Base-by-base conservation (phyloP, 257 asterid genomes). In the Petunia secreta region DNA sequence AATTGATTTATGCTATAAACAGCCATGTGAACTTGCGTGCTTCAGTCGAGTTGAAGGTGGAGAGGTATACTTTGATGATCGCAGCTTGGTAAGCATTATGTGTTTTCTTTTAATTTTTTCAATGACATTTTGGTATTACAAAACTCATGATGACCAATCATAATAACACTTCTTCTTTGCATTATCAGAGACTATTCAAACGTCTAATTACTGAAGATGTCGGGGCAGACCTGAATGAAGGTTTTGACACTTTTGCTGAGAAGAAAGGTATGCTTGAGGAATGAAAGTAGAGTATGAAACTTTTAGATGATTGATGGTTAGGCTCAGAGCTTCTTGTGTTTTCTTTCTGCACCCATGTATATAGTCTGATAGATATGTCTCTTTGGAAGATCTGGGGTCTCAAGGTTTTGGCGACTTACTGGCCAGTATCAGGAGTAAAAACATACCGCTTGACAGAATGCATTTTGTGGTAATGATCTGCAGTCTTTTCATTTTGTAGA, bases 21-120 rank as follows among this genome's bases (percentile, higher is more conserved):
- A 95, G 99, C 99, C 99, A 68, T 95, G 98, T 83, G 99, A 95
- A 84, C 97, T 95, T 76, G 98, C 95, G 78, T 93, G 99, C 93
- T 93, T 52, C 86, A 95, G 99, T 85, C 97, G 98, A 14, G 92
- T 83, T 52, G 98, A 95, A 90, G 97, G 93, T 68, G 99, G 99
- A 54, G 97, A 92, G 50, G 99, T 93, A 85, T 88, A 80, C 92
- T 93, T 92, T 86, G 99, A 95, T 67, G 99, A 93, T 68, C 93
- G 97, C 80, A 91, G 96, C 82, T 87, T 95, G 98, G 99, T 93
- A 87, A 92, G 95, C 85, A 39, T 84, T 82, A 8, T n/a, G 7
- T 77, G 40, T 68, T 83, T 63, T 80, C 71, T 58, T 65, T 37
- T 63, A 10, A 25, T 2, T 63, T 16, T n/a, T 11, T 5, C 14